Evolutionary conservation across 225 moss, liverwort and hornwort species (phyloP), one percentile per base, ranked within the genome.

Genomic region (Polytrichum formosum): DNA sequence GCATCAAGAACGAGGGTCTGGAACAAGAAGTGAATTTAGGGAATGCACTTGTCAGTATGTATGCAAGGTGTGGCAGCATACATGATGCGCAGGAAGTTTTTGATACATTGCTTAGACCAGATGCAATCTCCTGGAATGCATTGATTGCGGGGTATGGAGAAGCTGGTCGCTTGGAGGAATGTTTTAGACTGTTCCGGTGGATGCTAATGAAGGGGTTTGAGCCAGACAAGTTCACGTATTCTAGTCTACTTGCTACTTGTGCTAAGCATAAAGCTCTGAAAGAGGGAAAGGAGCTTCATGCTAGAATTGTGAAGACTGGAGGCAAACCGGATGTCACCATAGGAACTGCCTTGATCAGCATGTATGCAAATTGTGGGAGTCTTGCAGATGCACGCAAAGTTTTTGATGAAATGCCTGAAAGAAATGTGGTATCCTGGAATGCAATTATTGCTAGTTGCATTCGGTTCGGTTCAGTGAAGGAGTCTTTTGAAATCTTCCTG

Each of bases 11-110:
- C 26, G 80, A 76, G 74, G 88, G 83, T 65, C 72, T 85, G 64
- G 89, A 81, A 59, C 78, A 83, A 58, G 82, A 86, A 29, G 62
- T 71, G 25, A 69, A 81, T 20, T 74, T 89, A 19, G 80, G 72
- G 17, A 83, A 85, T 65, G 28, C 83, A 17, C 89, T 89, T 55
- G 79, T 89, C 67, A 83, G 81, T 76, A 89, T 86, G 89, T 86
- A 86, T 63, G 75, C 71, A 55, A 83, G 81, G 73, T 89, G 89
- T 78, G 79, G 81, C 62, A 81, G 81, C 75, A 67, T 86, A 66
- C 55, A 64, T 13, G 75, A 86, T 72, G 89, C 89, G 27, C 77
- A 76, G 55, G 61, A 77, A 64, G 73, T 86, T 18, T 86, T 86
- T 70, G 82, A 80, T 54, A 82, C 63, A 28, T 72, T 86, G 75